Base-by-base conservation (phyloP, 331 rosid species). In the Dryas integrifolia region DNA sequence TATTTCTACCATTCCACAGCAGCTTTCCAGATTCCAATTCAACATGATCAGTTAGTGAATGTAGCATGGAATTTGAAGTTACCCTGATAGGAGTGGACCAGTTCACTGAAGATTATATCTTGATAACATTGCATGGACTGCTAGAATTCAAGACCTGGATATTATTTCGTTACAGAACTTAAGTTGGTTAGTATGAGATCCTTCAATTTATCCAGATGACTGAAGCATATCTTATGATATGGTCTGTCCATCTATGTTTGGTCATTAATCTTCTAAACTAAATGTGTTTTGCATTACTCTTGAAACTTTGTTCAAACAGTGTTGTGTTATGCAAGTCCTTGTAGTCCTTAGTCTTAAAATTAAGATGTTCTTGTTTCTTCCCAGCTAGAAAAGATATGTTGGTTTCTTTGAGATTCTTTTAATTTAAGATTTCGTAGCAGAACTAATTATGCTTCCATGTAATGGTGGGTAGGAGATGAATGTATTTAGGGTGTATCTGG, bases 1-100 rank as follows among this genome's bases (percentile, higher is more conserved):
- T 75, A 95, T 95, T 79, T 95, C 98, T 72, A 92, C 97, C 75
- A 95, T 95, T 73, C 99, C 99, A 13, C 98, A 92, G 77, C 99
- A 92, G 83, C 94, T 95, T 51, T 95, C 99, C 71, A 86, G 99
- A 88, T 95, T 95, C 82, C 96, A 95, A 85, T 95, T 95, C 85
- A 92, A 90, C 82, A 95, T 95, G 99, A 95, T 95, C 84, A 82
- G 96, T 50, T 85, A 85, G 67, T 88, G 88, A 89, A 65, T 50
- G 61, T 46, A 45, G 75, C 47, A 48, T 66, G 75, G 59, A 38
- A 72, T 40, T 41, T 15, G 79, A 64, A 85, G 75, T 62, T 65
- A 18, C 72, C 61, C 50, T 52, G 78, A 67, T 65, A 6, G 56
- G 45, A 70, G 49, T 66, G 15, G 70, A 11, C 9, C 9, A 70